phyloP scores from a whole-genome alignment of 139 green algal genomes.

The Asterochloris sp. region DNA sequence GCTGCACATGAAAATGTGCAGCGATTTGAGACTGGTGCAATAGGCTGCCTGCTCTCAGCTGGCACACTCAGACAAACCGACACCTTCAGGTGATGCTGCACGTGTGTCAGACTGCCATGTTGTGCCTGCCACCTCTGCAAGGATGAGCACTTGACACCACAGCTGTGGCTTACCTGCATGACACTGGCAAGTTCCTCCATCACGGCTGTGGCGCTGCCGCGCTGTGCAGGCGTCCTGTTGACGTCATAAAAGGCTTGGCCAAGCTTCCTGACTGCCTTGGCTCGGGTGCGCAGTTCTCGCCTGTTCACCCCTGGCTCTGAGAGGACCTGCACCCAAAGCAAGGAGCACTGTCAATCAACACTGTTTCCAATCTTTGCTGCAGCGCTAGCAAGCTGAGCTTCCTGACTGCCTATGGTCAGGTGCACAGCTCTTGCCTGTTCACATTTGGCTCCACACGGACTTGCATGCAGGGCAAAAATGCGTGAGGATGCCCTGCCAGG shows the following conservation, averaged over 20 bases:
- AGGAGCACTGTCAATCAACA: background rate
- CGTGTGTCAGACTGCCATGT: background rate
- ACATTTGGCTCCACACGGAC: too few species aligned
- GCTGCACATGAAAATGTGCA: too few species aligned
- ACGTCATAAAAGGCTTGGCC: slow-evolving; percentile 45
- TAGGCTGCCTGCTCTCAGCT: too few species aligned
- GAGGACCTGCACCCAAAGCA: slow-evolving; percentile 11
- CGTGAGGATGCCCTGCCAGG: too few species aligned
- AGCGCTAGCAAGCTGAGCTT: too few species aligned
- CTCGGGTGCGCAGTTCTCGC: slow-evolving; percentile 29
- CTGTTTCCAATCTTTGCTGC: too few species aligned
- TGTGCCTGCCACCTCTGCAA: background rate
- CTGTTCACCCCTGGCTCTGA: slow-evolving; percentile 28
- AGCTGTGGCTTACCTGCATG: background rate
- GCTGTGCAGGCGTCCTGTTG: background rate
- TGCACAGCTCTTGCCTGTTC: too few species aligned
- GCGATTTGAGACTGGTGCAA: too few species aligned
- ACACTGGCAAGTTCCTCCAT: slow-evolving; percentile 14
- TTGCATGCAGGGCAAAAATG: too few species aligned
- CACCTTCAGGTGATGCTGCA: background rate
- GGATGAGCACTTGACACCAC: background rate
- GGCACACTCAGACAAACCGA: background rate
- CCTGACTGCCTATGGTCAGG: too few species aligned
- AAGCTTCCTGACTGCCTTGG: slow-evolving; percentile 43
- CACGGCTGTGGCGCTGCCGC: background rate